Base-by-base conservation (phyloP, 1,284 basidiomycete species). In the Cryptococcus deneoformans region DNA sequence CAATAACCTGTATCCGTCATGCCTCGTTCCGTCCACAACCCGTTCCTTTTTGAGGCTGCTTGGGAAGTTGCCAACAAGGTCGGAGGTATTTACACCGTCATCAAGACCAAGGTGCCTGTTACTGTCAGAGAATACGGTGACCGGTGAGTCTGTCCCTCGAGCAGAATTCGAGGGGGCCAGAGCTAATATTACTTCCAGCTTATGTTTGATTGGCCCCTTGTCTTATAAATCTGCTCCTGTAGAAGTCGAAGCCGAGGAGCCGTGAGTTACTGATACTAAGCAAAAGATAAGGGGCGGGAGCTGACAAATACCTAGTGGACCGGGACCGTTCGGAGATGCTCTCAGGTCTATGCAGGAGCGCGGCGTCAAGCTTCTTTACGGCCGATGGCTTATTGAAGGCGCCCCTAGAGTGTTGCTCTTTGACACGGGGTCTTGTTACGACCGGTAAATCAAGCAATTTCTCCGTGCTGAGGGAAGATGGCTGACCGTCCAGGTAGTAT, bases 51-150 rank as follows among this genome's bases (percentile, higher is more conserved):
- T 73, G 91, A 93, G 75, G 89, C 87, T 72, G 90, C 90, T 39
- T 93, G 91, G 90, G 91, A 93, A 79, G 92, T 94, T 69, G 92
- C 89, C 40, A 95, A 95, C 84, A 95, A 94, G 80, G 94, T 98
- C 77, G 94, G 94, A 67, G 94, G 94, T 64, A 97, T 97, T 80
- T 98, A 98, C 84, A 98, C 94, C 63, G 94, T 98, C 80, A 97
- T 98, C 79, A 97, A 97, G 81, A 98, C 95, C 56, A 99, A 98
- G 77, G 93, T 96, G 53, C 95, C 95, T 58, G 91, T 99, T 77
- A 97, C 95, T 62, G 90, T 94, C 70, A 86, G 87, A 62, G 92
- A 96, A 78, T 96, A 88, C 65, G 77, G 77, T 42, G 72, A 75
- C 64, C 63, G 76, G 75, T 77, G 58, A 70, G 73, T 68, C 24